Conservation (phyloP, 371 early-diverging fungal genomes). For the Globomyces sp. region DNA sequence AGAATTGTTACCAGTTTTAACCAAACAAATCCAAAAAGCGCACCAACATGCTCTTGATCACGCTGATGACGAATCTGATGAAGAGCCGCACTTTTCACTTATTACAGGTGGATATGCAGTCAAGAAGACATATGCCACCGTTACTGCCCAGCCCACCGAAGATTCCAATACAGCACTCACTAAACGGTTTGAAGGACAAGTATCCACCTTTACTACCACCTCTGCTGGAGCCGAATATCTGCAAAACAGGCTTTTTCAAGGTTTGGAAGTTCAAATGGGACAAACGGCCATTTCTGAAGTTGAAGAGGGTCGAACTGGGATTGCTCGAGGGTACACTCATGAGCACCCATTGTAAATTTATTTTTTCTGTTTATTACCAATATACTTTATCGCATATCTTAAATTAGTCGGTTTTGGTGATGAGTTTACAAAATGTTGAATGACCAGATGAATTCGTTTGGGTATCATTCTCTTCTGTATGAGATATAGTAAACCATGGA, state of each 20-base stretch:
- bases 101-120: conserved; percentile 74
- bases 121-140: conserved; percentile 13
- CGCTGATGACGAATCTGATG: conserved; percentile 57
- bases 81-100: conserved; percentile 82
- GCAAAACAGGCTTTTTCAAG: conserved; percentile 70
- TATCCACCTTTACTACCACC: conserved; percentile 59
- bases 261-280: conserved; percentile 71
- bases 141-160: conserved; percentile 6
- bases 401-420: too few species aligned
- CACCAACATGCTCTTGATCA: conserved; percentile 18
- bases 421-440: too few species aligned
- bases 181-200: conserved; percentile 28
- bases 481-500: too few species aligned
- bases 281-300: conserved; percentile 64
- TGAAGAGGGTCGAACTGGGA: conserved; percentile 79
- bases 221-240: conserved; percentile 79
- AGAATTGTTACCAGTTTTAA: neutral
- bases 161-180: conserved; percentile 40
- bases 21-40: neutral
- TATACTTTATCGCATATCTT: too few species aligned
- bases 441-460: too few species aligned
- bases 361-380: too few species aligned
- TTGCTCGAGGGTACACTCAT: conserved; percentile 50
- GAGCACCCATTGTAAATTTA: too few species aligned
- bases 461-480: too few species aligned